phyloP scores from a whole-genome alignment of 768 basidiomycete species.

The Dioszegia hungarica region DNA sequence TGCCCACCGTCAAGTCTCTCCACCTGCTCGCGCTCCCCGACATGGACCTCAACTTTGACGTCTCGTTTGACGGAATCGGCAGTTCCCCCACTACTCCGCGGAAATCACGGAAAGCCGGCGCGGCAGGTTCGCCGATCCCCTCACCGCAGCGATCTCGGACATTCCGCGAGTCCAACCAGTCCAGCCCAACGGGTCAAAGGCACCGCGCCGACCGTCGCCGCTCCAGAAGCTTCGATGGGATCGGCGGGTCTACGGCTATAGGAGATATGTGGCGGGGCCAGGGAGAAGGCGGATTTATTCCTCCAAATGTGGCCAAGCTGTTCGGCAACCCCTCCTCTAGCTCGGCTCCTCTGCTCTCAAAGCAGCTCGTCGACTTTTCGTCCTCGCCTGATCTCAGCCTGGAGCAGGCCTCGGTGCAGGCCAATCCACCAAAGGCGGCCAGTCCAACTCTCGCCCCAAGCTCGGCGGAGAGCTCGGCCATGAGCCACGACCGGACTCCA shows the following conservation, averaged over 20 bases:
- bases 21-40: slow-evolving; percentile 45
- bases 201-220: slow-evolving; percentile 23
- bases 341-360: slow-evolving; percentile 19
- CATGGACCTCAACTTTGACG: slow-evolving; percentile 42
- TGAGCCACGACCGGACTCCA: slow-evolving; percentile 34
- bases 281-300: slow-evolving; percentile 10
- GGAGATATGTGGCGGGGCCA: slow-evolving; percentile 30
- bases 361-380: slow-evolving; percentile 7
- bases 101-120: slow-evolving; percentile 10
- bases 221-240: slow-evolving; percentile 34
- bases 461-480: slow-evolving; percentile 12
- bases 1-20: slow-evolving; percentile 32
- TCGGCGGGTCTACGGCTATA: slow-evolving; percentile 5
- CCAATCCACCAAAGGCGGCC: too few relatives aligned
- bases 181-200: not conserved
- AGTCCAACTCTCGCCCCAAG: too few relatives aligned
- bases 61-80: slow-evolving; percentile 35
- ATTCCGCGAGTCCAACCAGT: not conserved
- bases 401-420: not conserved
- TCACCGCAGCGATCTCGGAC: slow-evolving; percentile 10
- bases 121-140: not conserved
- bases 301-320: slow-evolving; percentile 12
- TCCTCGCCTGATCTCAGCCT: not conserved
- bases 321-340: slow-evolving; percentile 11
- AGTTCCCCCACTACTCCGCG: slow-evolving; percentile 28